Percentiles rank a stretch among this genome's conserved stretches.
Evolutionary conservation across 768 basidiomycete genomes (phyloP).

Genomic region (Phanerodontia chrysosporium): DNA sequence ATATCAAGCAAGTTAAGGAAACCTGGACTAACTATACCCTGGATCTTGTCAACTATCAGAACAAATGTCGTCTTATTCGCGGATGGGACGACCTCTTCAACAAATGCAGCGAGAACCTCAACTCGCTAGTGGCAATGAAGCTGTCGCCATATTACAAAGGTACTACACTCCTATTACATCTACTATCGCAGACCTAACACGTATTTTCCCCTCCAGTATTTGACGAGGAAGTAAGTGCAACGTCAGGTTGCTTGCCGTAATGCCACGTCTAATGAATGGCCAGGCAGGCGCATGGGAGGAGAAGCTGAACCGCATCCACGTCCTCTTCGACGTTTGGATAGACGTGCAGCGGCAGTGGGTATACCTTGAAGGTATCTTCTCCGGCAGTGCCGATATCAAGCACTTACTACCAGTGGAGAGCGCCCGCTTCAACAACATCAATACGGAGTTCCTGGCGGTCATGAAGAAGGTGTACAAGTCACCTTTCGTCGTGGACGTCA

Average conservation of each 20-base stretch:
- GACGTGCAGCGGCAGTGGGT: slow-evolving; percentile 99
- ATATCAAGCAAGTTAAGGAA: slow-evolving; percentile 94
- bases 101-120: slow-evolving; percentile 96
- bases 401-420: slow-evolving; percentile 96
- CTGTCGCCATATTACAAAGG: slow-evolving; percentile 98
- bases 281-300: slow-evolving; percentile 93
- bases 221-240: slow-evolving; percentile 67
- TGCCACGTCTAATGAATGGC: not conserved
- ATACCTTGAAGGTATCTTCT: slow-evolving; percentile 98
- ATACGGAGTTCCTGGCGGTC: slow-evolving; percentile 93
- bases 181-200: no score
- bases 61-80: slow-evolving; percentile 94
- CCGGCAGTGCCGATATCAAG: slow-evolving; percentile 99
- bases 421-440: slow-evolving; percentile 98
- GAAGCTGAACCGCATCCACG: slow-evolving; percentile 93
- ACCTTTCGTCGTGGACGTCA: slow-evolving; percentile 92
- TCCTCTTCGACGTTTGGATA: slow-evolving; percentile 98
- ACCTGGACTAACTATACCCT: slow-evolving; percentile 94
- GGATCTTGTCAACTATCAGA: slow-evolving; percentile 97
- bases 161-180: slow-evolving; percentile 26
- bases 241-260: not conserved
- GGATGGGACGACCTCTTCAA: slow-evolving; percentile 97
- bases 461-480: slow-evolving; percentile 99
- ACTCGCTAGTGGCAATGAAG: slow-evolving; percentile 95
- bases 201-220: no score